phyloP scores from a whole-genome alignment of 768 basidiomycete genomes.

The Hydnomerulius pinastri region DNA sequence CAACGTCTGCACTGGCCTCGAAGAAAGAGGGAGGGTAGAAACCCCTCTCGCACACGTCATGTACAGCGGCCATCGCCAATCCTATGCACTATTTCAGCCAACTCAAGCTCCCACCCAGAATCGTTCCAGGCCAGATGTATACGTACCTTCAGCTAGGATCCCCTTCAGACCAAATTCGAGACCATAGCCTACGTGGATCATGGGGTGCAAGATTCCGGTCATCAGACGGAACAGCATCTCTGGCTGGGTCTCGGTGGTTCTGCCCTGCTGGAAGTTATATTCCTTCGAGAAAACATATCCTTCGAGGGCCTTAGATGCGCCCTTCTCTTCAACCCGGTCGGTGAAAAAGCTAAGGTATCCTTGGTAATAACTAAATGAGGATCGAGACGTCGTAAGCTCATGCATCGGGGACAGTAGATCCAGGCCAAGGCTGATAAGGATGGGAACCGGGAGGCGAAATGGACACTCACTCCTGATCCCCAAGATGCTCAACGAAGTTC shows the following conservation, averaged over 20 bases:
- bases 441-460: no score
- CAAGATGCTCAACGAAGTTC: slow-evolving; percentile 8
- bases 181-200: slow-evolving; percentile 60
- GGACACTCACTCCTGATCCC: slow-evolving; percentile 6
- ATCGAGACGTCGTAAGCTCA: no score
- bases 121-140: no score
- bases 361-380: slow-evolving; percentile 4
- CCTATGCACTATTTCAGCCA: no score
- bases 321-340: background rate
- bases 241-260: slow-evolving; percentile 33
- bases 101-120: background rate
- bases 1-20: background rate
- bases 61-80: background rate
- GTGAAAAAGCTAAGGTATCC: slow-evolving; percentile 6
- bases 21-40: slow-evolving; percentile 3
- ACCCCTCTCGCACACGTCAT: slow-evolving; percentile 45
- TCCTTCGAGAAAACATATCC: slow-evolving; percentile 14
- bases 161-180: slow-evolving; percentile 59
- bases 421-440: no score
- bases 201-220: slow-evolving; percentile 54
- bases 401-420: background rate
- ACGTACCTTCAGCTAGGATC: slow-evolving; percentile 56
- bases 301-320: slow-evolving; percentile 1
- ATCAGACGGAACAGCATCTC: slow-evolving; percentile 55
- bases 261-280: slow-evolving; percentile 36